Percentiles rank a stretch among this genome's conserved stretches.
Evolutionary conservation across 225 moss, liverwort and hornwort species (phyloP).

Genomic region (Ulota crispa): DNA sequence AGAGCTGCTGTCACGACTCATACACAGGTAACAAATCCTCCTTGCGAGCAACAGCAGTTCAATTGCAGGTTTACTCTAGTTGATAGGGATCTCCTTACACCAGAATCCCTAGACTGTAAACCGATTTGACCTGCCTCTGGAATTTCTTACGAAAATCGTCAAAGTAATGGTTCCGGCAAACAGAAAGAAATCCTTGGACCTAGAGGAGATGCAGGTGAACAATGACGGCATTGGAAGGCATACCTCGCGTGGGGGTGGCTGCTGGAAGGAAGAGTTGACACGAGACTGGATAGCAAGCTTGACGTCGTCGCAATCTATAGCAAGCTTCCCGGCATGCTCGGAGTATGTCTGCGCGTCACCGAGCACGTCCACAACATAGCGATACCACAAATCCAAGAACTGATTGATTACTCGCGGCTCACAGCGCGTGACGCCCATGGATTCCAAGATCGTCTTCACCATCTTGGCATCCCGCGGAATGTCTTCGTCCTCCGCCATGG

Average conservation of each 20-base stretch:
- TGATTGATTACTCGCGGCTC: constrained; percentile 96
- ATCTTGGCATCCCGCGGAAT: constrained; percentile 86
- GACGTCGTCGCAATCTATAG: constrained; percentile 91
- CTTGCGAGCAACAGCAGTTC: not conserved
- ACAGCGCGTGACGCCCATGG: constrained; percentile 87
- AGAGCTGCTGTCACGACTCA: not conserved
- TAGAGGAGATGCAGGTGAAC: not conserved
- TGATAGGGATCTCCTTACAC: not conserved
- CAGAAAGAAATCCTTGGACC: not conserved
- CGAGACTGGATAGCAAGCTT: constrained; percentile 94
- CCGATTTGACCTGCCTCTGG: not conserved
- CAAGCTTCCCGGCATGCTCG: constrained; percentile 84
- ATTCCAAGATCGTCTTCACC: constrained; percentile 80
- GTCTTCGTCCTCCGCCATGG: constrained; percentile 77
- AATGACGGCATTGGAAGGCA: not conserved
- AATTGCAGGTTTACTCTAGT: not conserved
- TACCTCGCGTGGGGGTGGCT: constrained; percentile 97
- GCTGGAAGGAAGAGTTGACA: constrained; percentile 94
- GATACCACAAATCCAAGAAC: constrained; percentile 90
- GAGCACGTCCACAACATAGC: constrained; percentile 90
- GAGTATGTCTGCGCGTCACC: constrained; percentile 89
- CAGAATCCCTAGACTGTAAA: not conserved
- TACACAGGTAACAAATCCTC: not conserved
- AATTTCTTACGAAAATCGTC: not conserved
- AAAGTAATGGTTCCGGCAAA: not conserved